Evolutionary conservation across 768 basidiomycete genomes (phyloP), one percentile per base, ranked within the genome.

Genomic region (Austroboletus eburneus): DNA sequence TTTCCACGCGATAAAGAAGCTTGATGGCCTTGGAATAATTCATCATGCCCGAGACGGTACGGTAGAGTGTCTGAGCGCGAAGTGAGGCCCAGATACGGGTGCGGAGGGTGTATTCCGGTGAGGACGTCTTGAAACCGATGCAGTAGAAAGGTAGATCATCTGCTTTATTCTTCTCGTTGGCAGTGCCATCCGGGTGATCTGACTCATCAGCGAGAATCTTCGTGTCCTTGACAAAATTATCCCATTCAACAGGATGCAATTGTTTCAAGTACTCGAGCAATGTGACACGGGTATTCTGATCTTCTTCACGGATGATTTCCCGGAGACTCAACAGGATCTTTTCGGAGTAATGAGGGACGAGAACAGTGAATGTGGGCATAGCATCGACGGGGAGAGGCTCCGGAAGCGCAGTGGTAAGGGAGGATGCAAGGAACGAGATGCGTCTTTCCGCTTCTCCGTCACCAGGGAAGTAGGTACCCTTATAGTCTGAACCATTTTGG

Each of bases 21-120:
- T 99, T 99, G 83, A 99, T 95, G 21, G 96, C 96, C 72, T 99
- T 99, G 60, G 92, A 88, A 71, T 99, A 99, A 73, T 99, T 98
- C 96, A 99, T 98, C 91, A 99, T 97, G 51, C 96, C 96, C 5
- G 96, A 98, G 17, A 98, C 92, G 10, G 96, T 99, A 52, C 96
- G 86, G 69, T 99, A 99, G 25, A 99, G 80, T 0, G 96, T 99
- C 70, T 99, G 96, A 5, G 94, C 94, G 44, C 96, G 91, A 22
- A 99, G 78, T 3, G 94, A 97, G 2, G 96, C 95, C 96, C 96
- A 98, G 56, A 99, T 99, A 68, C 96, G 91, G 0, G 95, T 98
- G 53, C 96, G 91, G 38, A 99, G 82, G 25, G 96, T 99, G 67
- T 96, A 98, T 65, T 99, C 96, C 2, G 96, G 96, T 5, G 94